Conservation (phyloP, 257 asterid species). For the Thymus mandschuricus region DNA sequence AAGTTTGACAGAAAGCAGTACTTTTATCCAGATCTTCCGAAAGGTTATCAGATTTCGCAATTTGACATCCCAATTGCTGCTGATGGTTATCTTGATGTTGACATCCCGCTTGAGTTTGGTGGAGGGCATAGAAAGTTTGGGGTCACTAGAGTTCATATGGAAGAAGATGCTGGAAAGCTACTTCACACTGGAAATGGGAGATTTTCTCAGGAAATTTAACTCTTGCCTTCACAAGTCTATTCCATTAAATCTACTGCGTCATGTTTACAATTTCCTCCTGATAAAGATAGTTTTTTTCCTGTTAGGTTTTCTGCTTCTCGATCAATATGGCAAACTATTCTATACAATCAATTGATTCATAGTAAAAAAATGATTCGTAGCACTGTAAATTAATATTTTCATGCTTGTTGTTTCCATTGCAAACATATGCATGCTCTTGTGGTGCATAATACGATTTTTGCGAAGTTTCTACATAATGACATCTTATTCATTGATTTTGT, state of each 20-base stretch:
- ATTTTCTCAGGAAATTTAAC: slow-evolving; percentile 70
- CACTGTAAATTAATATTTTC: too few relatives aligned
- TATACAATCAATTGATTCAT: background rate
- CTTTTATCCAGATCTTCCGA: slow-evolving; percentile 95
- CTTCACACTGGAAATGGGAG: slow-evolving; percentile 77
- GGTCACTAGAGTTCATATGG: slow-evolving; percentile 96
- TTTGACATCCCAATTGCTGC: slow-evolving; percentile 87
- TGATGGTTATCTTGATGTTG: slow-evolving; percentile 83
- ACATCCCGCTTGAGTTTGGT: slow-evolving; percentile 91
- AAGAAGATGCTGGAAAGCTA: slow-evolving; percentile 98
- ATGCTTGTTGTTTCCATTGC: background rate
- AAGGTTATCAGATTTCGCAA: slow-evolving; percentile 97
- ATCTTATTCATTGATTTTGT: background rate
- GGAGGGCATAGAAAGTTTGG: slow-evolving; percentile 97
- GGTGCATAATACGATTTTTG: slow-evolving; percentile 3
- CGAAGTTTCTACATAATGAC: slow-evolving; percentile 4
- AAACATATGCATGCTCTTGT: background rate
- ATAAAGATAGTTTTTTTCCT: background rate
- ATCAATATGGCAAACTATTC: background rate
- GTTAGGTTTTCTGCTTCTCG: slow-evolving; percentile 7
- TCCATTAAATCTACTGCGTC: background rate
- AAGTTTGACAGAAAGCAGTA: slow-evolving; percentile 96
- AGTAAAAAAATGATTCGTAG: too few relatives aligned
- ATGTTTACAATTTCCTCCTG: background rate
- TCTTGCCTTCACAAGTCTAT: slow-evolving; percentile 9